Evolutionary conservation across 305 asterid genomes (phyloP).

Genomic region (Rubia occidens): DNA sequence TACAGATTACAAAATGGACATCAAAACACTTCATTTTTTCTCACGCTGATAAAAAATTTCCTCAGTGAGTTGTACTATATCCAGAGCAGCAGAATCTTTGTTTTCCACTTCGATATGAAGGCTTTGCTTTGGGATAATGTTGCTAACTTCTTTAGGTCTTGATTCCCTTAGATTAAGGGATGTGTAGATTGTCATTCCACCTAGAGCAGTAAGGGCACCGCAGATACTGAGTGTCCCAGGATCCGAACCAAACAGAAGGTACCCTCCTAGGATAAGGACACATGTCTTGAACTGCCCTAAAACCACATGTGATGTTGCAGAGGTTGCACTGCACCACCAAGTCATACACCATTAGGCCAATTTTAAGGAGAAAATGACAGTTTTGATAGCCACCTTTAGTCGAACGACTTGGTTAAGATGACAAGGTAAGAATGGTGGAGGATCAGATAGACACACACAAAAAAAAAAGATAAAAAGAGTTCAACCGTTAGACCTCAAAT

Average conservation of each 20-base stretch:
- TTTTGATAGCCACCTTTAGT: too few relatives aligned
- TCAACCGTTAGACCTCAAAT: too few relatives aligned
- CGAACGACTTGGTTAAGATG: too few relatives aligned
- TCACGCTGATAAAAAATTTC: background rate
- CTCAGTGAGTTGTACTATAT: slow-evolving; percentile 15
- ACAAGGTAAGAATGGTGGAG: too few relatives aligned
- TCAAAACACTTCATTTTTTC: background rate
- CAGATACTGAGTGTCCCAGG: slow-evolving; percentile 59
- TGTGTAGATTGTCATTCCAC: slow-evolving; percentile 73
- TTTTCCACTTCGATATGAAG: slow-evolving; percentile 24
- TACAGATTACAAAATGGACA: too few relatives aligned
- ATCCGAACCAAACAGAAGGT: slow-evolving; percentile 57
- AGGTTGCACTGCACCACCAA: slow-evolving; percentile 35
- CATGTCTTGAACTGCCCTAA: slow-evolving; percentile 83
- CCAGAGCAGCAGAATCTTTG: slow-evolving; percentile 19
- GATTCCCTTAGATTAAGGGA: slow-evolving; percentile 43
- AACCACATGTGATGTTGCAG: slow-evolving; percentile 79
- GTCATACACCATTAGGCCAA: background rate
- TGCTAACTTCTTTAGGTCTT: slow-evolving; percentile 22
- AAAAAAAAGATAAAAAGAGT: too few relatives aligned
- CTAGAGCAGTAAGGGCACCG: slow-evolving; percentile 59
- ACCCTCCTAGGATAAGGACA: slow-evolving; percentile 68
- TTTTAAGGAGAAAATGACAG: background rate
- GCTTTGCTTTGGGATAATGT: slow-evolving; percentile 47
- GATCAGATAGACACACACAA: too few relatives aligned